Evolutionary conservation across 1,284 basidiomycete genomes (phyloP), one percentile per base, ranked within the genome.

Genomic region (Xerocomus minutiporus): DNA sequence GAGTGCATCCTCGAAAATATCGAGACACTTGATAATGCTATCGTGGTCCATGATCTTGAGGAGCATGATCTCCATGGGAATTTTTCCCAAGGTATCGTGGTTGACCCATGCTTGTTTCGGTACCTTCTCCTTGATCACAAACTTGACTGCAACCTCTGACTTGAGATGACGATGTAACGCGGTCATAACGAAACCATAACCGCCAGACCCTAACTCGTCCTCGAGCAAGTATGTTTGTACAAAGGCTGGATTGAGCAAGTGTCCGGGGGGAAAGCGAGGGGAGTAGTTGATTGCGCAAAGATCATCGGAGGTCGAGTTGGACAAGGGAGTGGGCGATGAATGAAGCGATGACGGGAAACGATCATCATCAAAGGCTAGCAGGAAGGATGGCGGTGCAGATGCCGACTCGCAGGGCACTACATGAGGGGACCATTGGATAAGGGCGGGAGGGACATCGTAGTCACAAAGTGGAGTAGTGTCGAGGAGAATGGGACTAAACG

Each of bases 131-230:
- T 91, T 93, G 73, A 87, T 83, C 67, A 97, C 93, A 68, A 96
- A 96, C 72, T 97, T 96, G 71, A 96, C 89, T 0, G 93, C 93
- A 40, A 94, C 92, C 68, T 91, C 88, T 56, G 74, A 69, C 2
- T 74, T 73, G 44, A 77, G 73, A 23, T 60, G 61, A 28, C 80
- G 81, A 63, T 87, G 78, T 29, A 74, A 69, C 5, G 88, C 90
- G 5, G 86, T 86, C 78, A 92, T 84, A 26, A 97, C 93, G 67
- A 97, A 96, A 7, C 93, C 93, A 65, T 93, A 97, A 13, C 93
- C 93, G 38, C 93, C 93, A 8, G 84, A 83, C 45, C 93, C 93
- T 36, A 97, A 82, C 69, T 94, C 91, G 57, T 87, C 86, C 39
- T 79, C 79, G 41, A 95, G 79, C 23, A 75, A 69, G 68, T 93